These are phyloP conservation scores for Ramaria sp. DNA, from an alignment of 768 basidiomycete species.

Conservation along the genomic window DNA sequence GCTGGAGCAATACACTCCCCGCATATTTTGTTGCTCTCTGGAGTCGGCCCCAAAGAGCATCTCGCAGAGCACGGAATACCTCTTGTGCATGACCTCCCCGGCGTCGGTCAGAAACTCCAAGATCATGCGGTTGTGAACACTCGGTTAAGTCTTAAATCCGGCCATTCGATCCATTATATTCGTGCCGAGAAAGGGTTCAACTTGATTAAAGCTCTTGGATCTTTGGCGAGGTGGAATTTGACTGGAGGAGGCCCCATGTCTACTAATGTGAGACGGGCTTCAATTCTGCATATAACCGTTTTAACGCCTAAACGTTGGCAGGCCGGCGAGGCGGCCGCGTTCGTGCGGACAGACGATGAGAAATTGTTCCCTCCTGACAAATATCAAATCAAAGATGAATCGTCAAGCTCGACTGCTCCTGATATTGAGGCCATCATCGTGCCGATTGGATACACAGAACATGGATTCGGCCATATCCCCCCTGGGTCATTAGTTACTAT, in stretches of 20 bases:
- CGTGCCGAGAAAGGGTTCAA: not conserved
- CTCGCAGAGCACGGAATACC: constrained; percentile 12
- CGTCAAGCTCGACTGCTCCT: constrained; percentile 23
- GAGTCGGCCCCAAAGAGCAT: constrained; percentile 14
- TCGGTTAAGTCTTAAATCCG: not conserved
- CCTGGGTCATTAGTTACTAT: not conserved
- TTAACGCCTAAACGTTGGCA: constrained; percentile 5
- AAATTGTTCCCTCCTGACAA: constrained; percentile 21
- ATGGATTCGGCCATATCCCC: constrained; percentile 10
- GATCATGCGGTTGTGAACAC: constrained; percentile 11
- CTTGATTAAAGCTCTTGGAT: not conserved
- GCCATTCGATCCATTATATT: constrained; percentile 1
- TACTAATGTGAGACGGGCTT: not conserved
- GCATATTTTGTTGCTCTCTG: constrained; percentile 56
- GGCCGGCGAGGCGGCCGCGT: constrained; percentile 21
- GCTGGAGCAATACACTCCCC: constrained; percentile 57
- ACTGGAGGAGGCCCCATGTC: constrained; percentile 8
- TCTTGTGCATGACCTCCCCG: constrained; percentile 15
- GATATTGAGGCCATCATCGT: constrained; percentile 25
- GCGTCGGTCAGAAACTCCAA: constrained; percentile 17
- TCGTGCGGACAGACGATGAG: constrained; percentile 23
- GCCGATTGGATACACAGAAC: constrained; percentile 17
- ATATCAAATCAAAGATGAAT: constrained; percentile 21
- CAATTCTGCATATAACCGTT: not conserved
- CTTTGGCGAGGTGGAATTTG: constrained; percentile 2